Base-by-base conservation (phyloP, 1,284 basidiomycete species). In the Ceraceosorus guamensis region DNA sequence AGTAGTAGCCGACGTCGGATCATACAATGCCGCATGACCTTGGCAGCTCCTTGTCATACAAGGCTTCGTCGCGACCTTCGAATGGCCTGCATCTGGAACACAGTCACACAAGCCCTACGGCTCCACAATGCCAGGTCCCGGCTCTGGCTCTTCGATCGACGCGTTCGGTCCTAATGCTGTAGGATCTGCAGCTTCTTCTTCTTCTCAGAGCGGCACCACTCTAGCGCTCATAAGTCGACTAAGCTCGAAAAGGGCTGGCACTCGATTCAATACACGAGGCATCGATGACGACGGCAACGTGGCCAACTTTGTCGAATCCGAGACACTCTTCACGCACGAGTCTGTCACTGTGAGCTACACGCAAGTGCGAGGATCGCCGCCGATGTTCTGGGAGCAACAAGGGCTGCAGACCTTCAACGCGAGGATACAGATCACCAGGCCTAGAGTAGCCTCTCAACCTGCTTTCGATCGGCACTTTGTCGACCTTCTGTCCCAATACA, bases 281-380 rank as follows among this genome's bases (percentile, higher is more conserved):
- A 88, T 99, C 24, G 95, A 98, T 73, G 95, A 99, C 75, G 91
- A 96, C 68, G 93, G 95, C 43, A 87, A 95, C 73, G 89, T 88
- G 16, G 95, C 95, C 49, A 97, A 98, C 75, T 97, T 96, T 78
- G 95, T 95, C 37, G 93, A 92, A 86, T 93, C 92, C 5, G 93
- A 98, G 79, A 88, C 88, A 0, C 81, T 96, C 49, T 84, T 97
- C 73, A 86, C 86, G 62, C 88, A 87, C 14, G 85, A 88, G 57
- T 85, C 86, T 58, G 83, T 89, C 64, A 87, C 84, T 72, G 85
- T 91, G 75, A 91, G 89, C 73, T 96, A 89, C 77, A 85, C 86
- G 49, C 92, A 98, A 81, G 83, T 93, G 44, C 85, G 93, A 61
- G 93, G 95, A 57, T 91, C 88, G 64, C 89, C 72, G 10, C 71